phyloP scores from a whole-genome alignment of 768 basidiomycete species.

The Tubosaeta sp. region DNA sequence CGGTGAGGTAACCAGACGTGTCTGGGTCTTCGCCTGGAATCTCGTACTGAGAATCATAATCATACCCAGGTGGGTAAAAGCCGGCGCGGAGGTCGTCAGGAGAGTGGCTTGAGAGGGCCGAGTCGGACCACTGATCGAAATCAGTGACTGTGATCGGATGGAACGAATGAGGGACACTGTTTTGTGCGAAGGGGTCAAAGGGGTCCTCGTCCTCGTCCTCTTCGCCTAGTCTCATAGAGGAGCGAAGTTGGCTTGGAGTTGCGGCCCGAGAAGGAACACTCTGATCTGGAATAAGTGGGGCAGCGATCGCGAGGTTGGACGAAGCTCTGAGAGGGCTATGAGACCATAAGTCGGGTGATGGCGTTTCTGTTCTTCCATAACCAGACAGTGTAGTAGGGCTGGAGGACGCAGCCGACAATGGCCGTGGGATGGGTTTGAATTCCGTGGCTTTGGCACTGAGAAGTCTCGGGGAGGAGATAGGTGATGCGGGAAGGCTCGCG shows the following conservation, averaged over 20 bases:
- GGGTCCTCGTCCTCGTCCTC: slow-evolving; percentile 79
- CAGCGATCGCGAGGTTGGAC: slow-evolving; percentile 88
- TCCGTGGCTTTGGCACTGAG: slow-evolving; percentile 88
- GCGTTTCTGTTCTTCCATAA: slow-evolving; percentile 63
- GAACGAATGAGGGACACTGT: slow-evolving; percentile 46
- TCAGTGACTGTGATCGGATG: slow-evolving; percentile 62
- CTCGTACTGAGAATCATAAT: slow-evolving; percentile 32
- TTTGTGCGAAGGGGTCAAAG: slow-evolving; percentile 70
- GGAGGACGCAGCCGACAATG: slow-evolving; percentile 68
- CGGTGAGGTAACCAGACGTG: slow-evolving; percentile 60
- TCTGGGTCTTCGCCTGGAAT: slow-evolving; percentile 43
- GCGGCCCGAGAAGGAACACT: slow-evolving; percentile 46
- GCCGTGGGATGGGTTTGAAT: slow-evolving; percentile 80
- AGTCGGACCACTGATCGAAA: slow-evolving; percentile 57
- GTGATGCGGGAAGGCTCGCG: slow-evolving; percentile 81
- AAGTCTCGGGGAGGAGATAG: slow-evolving; percentile 77
- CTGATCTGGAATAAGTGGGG: slow-evolving; percentile 78
- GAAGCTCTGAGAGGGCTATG: slow-evolving; percentile 63
- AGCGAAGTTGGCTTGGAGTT: slow-evolving; percentile 70
- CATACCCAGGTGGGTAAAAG: slow-evolving; percentile 27
- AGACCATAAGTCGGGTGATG: slow-evolving; percentile 90
- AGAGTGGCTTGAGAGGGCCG: slow-evolving; percentile 49
- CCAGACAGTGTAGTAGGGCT: slow-evolving; percentile 45
- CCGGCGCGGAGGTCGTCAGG: slow-evolving; percentile 45
- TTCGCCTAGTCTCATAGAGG: slow-evolving; percentile 55